Conservation (phyloP, 331 rosid genomes). For the Phaseolus coccineus region DNA sequence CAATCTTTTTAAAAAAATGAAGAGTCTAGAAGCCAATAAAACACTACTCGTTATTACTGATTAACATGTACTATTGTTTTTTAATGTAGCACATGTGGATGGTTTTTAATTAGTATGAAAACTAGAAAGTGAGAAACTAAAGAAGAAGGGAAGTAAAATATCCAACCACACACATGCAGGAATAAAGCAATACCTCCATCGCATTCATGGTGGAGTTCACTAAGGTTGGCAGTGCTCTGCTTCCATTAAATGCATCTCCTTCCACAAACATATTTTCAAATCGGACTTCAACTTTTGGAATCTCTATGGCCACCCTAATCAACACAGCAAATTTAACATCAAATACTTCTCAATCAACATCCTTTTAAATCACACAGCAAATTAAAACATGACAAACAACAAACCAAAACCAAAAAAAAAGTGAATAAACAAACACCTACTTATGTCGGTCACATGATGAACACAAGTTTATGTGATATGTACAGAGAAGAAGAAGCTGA, state of each 20-base stretch:
- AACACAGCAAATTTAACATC: background rate
- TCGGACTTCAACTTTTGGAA: conserved; percentile 71
- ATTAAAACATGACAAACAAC: background rate
- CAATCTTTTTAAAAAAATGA: too few relatives aligned
- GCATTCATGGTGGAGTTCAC: conserved; percentile 67
- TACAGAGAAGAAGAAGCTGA: background rate
- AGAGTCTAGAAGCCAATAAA: too few relatives aligned
- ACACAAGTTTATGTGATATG: background rate
- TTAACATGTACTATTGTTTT: too few relatives aligned
- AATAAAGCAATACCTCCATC: conserved; percentile 54
- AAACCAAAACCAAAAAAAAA: background rate
- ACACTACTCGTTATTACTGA: too few relatives aligned
- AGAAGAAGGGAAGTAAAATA: background rate
- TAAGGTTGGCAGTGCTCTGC: conserved; percentile 73
- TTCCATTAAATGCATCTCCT: conserved; percentile 82
- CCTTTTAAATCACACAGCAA: background rate
- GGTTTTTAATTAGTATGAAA: too few relatives aligned
- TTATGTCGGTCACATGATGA: background rate
- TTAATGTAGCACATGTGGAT: background rate
- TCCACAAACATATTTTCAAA: conserved; percentile 66
- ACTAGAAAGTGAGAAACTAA: too few relatives aligned
- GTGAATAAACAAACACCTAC: background rate
- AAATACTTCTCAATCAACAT: background rate
- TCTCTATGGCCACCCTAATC: conserved; percentile 69
- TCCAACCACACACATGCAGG: background rate